phyloP scores from a whole-genome alignment of 257 asterid species.

The Cynanchum wilfordii region DNA sequence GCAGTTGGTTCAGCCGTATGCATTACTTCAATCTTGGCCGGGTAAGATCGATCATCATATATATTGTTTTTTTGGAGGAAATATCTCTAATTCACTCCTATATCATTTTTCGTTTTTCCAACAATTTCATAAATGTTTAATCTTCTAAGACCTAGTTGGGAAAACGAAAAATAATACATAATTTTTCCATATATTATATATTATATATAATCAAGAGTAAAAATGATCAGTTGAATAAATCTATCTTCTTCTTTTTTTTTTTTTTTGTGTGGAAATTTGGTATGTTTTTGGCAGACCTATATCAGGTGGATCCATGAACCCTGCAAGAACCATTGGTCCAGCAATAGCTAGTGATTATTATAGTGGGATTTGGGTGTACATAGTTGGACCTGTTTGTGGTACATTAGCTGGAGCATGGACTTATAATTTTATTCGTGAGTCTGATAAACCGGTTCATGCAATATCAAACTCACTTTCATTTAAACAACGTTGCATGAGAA shows the following conservation, averaged over 20 bases:
- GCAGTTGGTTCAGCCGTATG: constrained; percentile 95
- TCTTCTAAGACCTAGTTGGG: too few relatives aligned
- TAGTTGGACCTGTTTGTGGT: constrained; percentile 68
- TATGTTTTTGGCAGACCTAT: constrained; percentile 46
- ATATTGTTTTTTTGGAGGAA: too few relatives aligned
- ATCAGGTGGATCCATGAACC: constrained; percentile 95
- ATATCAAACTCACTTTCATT: constrained; percentile 34
- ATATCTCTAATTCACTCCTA: too few relatives aligned
- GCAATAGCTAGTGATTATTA: constrained; percentile 69
- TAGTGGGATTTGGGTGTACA: constrained; percentile 65
- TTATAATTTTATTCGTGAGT: constrained; percentile 50
- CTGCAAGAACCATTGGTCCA: constrained; percentile 74
- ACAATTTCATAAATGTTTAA: too few relatives aligned
- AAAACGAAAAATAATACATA: too few relatives aligned
- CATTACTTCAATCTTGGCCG: constrained; percentile 79
- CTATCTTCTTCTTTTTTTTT: too few relatives aligned
- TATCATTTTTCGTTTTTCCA: too few relatives aligned
- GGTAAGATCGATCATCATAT: constrained; percentile 37
- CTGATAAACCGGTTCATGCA: constrained; percentile 45
- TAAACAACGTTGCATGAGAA: constrained; percentile 45
- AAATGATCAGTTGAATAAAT: too few relatives aligned
- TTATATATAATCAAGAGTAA: too few relatives aligned
- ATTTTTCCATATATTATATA: too few relatives aligned
- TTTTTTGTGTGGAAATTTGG: too few relatives aligned
- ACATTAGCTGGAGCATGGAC: constrained; percentile 65